A percentile compares a stretch with the other conserved stretches of the same genome.
phyloP scores from a whole-genome alignment of 176 grass and related monocot genomes.

The Ensete glaucum region DNA sequence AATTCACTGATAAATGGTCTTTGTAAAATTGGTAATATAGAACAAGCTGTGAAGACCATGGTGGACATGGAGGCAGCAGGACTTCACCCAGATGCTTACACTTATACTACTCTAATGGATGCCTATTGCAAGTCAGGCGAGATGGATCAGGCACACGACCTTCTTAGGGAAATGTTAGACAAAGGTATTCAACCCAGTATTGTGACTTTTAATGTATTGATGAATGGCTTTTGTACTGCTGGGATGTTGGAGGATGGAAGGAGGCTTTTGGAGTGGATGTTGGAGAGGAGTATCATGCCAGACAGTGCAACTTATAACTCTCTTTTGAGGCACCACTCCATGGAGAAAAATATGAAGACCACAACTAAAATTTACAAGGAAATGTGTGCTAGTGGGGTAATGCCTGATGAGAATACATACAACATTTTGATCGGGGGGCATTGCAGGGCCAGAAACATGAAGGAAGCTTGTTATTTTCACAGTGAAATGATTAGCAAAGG shows the following conservation, averaged over 20 bases:
- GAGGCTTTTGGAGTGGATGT: conserved; percentile 78
- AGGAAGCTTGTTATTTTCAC: conserved; percentile 79
- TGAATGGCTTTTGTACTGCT: conserved; percentile 84
- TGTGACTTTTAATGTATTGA: conserved; percentile 92
- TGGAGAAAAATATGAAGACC: conserved; percentile 72
- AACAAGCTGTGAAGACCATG: conserved; percentile 73
- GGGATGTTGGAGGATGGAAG: conserved; percentile 71
- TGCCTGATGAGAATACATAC: conserved; percentile 74
- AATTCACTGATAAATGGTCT: conserved; percentile 92
- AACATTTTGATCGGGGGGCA: conserved; percentile 90
- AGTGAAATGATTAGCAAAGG: conserved; percentile 67
- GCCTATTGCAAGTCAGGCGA: conserved; percentile 60
- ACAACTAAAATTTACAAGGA: conserved; percentile 63
- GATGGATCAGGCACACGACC: conserved; percentile 55
- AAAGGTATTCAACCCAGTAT: conserved; percentile 85
- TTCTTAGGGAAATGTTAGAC: conserved; percentile 79
- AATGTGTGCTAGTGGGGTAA: conserved; percentile 46
- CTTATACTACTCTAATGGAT: conserved; percentile 92
- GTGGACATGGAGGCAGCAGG: conserved; percentile 60
- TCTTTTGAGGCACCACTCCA: conserved; percentile 77
- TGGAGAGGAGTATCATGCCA: conserved; percentile 51
- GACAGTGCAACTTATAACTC: conserved; percentile 72
- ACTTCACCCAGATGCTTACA: conserved; percentile 60
- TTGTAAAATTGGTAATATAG: conserved; percentile 76
- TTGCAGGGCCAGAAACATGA: conserved; percentile 83